Conservation (phyloP, 768 basidiomycete genomes). For the Naematelia aurantialba region DNA sequence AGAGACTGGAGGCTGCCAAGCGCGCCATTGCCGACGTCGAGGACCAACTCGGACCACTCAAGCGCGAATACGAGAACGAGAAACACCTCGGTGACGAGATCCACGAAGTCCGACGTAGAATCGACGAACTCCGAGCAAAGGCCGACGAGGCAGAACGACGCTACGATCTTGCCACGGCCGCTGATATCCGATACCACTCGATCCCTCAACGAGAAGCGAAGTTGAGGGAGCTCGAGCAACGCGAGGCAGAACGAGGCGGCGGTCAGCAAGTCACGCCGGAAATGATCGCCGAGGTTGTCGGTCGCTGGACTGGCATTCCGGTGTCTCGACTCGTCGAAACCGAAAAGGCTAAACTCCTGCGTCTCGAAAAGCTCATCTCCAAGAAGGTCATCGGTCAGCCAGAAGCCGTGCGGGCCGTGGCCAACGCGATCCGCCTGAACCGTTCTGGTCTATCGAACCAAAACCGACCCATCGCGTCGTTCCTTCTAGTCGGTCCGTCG, state of each 20-base stretch:
- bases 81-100: conserved; percentile 78
- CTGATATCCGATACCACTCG: conserved; percentile 82
- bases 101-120: conserved; percentile 67
- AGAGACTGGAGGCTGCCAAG: conserved; percentile 67
- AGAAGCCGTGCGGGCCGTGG: conserved; percentile 55
- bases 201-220: conserved; percentile 74
- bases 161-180: conserved; percentile 56
- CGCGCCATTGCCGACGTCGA: conserved; percentile 79
- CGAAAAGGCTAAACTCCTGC: conserved; percentile 49
- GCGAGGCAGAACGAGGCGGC: conserved; percentile 57
- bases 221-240: conserved; percentile 57
- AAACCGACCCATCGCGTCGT: conserved; percentile 50
- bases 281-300: conserved; percentile 90
- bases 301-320: conserved; percentile 88
- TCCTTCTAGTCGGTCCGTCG: conserved; percentile 50
- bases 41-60: conserved; percentile 75
- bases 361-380: conserved; percentile 49
- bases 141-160: conserved; percentile 87
- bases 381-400: conserved; percentile 72
- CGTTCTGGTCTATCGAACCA: conserved; percentile 49
- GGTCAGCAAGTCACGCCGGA: conserved; percentile 66
- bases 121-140: conserved; percentile 88
- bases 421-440: conserved; percentile 51
- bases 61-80: conserved; percentile 80
- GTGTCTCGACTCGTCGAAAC: conserved; percentile 63